Base-by-base conservation (phyloP, 441 rosid species). In the Jatropha podagrica region DNA sequence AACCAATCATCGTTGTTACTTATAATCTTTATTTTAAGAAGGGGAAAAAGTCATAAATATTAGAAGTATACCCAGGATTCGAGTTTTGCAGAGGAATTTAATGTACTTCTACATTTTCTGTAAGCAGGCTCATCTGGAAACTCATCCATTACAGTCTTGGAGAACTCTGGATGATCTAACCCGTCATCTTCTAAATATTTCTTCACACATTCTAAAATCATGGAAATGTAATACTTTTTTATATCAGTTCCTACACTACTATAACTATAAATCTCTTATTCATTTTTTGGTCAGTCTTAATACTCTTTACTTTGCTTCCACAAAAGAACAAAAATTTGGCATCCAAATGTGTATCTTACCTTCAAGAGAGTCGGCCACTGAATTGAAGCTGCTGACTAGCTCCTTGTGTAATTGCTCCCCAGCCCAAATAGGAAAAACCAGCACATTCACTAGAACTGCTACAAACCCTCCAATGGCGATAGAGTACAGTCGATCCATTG, bases 41-140 rank as follows among this genome's bases (percentile, higher is more conserved):
- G 11, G 5, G 12, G 42, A 13, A 60, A 60, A 14, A 54, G 3
- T 2, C 2, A 17, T 4, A 54, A 7, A 54, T 4, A 54, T 60
- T 20, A 23, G 37, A 58, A 68, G 5, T 20, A 67, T 84, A 90
- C 92, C 91, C 84, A 68, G 44, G 90, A 83, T 72, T 90, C 92
- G 4, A 90, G 76, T 70, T 84, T 90, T 7, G 86, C 80, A 0
- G 92, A 87, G 68, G 90, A 85, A 83, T 90, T 86, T 61, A 90
- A 68, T 1, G 86, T 82, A 41, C 60, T 63, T 80, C 74, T 85
- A 54, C 92, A 87, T 77, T 76, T 87, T 62, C 63, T 82, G 54
- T 87, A 88, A 52, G 90, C 90, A 37, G 92, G 92, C 74, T 90
- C 91, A 42, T 90, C 89, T 42, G 85, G 88, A 63, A 90, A 88